phyloP scores from a whole-genome alignment of 108 stramenopile genomes.

The Fistulifera solaris region DNA sequence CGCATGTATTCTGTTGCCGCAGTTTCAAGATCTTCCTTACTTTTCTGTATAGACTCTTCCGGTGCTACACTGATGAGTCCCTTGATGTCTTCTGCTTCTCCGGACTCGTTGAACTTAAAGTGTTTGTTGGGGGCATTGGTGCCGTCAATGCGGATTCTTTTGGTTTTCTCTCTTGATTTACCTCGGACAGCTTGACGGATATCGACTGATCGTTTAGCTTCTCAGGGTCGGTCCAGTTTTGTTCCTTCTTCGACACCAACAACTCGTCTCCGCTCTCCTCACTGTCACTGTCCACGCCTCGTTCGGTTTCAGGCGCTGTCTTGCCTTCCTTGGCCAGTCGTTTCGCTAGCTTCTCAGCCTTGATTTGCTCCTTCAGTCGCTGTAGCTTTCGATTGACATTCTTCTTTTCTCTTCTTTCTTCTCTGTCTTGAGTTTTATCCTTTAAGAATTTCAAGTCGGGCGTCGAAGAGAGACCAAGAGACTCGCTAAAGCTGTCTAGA shows the following conservation, averaged over 20 bases:
- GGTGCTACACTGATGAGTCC: constrained; percentile 14
- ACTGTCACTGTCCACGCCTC: constrained; percentile 8
- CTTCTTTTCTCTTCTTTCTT: constrained; percentile 75
- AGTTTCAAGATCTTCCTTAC: constrained; percentile 25
- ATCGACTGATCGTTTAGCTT: constrained; percentile 2
- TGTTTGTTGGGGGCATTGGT: constrained; percentile 48
- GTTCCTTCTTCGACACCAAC: constrained; percentile 66
- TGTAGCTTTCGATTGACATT: constrained; percentile 87
- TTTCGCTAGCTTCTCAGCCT: constrained; percentile 81
- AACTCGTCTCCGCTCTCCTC: constrained; percentile 61
- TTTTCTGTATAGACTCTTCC: constrained; percentile 7
- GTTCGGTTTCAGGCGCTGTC: constrained; percentile 14
- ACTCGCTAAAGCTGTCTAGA: constrained; percentile 75
- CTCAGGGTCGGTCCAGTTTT: constrained; percentile 35
- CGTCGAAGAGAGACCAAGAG: constrained; percentile 83
- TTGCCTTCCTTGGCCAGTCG: constrained; percentile 47
- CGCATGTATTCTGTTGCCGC: constrained; percentile 62
- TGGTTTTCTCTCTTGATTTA: constrained; percentile 44
- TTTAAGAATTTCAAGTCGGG: constrained; percentile 73
- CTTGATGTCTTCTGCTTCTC: constrained; percentile 53
- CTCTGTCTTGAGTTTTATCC: constrained; percentile 53
- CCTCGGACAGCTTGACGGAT: constrained; percentile 28
- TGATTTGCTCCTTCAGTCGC: constrained; percentile 90
- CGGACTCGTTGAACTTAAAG: constrained; percentile 86
- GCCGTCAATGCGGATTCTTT: constrained; percentile 82